Evolutionary conservation across 495 filamentous ascomycete genomes (phyloP).

Genomic region (Lasiosphaeria ovina): DNA sequence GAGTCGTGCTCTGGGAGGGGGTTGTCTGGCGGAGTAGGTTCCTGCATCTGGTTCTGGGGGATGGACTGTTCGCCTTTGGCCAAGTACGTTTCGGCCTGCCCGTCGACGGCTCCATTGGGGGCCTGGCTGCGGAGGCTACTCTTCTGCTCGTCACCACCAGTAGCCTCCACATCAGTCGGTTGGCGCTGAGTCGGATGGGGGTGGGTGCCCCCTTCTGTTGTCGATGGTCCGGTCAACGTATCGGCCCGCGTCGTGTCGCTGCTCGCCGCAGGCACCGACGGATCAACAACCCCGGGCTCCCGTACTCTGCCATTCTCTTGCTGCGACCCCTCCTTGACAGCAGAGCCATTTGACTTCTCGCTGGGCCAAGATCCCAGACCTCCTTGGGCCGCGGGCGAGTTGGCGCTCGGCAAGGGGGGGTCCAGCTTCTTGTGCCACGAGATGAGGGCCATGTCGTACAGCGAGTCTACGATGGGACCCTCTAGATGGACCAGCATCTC

Average conservation of each 20-base stretch:
- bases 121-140: constrained; percentile 7
- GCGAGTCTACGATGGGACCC: constrained; percentile 69
- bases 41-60: constrained; percentile 24
- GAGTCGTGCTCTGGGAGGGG: constrained; percentile 55
- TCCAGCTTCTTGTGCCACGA: constrained; percentile 66
- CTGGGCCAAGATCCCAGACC: constrained; percentile 21
- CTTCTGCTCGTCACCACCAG: not conserved
- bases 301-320: constrained; percentile 17
- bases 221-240: constrained; percentile 26
- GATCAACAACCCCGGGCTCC: constrained; percentile 18
- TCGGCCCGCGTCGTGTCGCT: constrained; percentile 18
- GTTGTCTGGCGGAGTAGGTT: constrained; percentile 20
- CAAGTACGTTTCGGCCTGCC: constrained; percentile 10
- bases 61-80: constrained; percentile 22
- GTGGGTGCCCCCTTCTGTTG: constrained; percentile 24
- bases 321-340: constrained; percentile 17
- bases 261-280: constrained; percentile 3
- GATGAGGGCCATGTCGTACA: constrained; percentile 71
- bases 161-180: not conserved
- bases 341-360: constrained; percentile 28
- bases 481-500: constrained; percentile 81
- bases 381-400: constrained; percentile 46
- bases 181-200: constrained; percentile 9
- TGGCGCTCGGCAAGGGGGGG: constrained; percentile 58
- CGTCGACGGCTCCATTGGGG: constrained; percentile 13